A percentile compares a stretch with the other conserved stretches of the same genome.
phyloP scores from a whole-genome alignment of 2,329 filamentous ascomycete genomes.

The Fusarium circinatum region DNA sequence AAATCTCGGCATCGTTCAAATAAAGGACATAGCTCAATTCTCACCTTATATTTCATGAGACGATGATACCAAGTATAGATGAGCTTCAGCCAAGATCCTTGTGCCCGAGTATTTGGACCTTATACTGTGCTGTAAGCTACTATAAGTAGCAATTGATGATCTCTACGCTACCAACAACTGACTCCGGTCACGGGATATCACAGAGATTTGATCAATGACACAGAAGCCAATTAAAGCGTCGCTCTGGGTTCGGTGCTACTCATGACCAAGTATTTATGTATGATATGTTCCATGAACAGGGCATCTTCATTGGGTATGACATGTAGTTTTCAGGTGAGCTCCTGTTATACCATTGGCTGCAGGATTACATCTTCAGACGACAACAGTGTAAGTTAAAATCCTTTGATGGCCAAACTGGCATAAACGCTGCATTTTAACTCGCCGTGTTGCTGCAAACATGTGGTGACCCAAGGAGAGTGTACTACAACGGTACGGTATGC shows the following conservation, averaged over 20 bases:
- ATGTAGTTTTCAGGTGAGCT: background rate
- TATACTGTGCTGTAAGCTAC: background rate
- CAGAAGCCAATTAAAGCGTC: background rate
- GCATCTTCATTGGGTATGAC: background rate
- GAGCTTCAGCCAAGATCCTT: background rate
- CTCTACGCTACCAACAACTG: background rate
- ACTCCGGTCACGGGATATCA: background rate
- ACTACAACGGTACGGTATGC: background rate
- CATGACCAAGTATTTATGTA: background rate
- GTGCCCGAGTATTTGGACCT: background rate
- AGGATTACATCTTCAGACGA: background rate
- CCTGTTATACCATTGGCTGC: background rate
- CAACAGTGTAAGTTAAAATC: background rate
- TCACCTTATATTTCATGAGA: background rate
- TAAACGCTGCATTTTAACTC: background rate
- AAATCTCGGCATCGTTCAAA: background rate
- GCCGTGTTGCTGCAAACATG: slow-evolving; percentile 4
- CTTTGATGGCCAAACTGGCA: background rate
- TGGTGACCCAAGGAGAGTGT: background rate
- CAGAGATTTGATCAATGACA: background rate
- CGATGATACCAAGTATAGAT: background rate
- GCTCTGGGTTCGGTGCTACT: background rate
- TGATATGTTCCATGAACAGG: background rate
- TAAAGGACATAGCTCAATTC: background rate
- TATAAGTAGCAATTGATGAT: background rate